A percentile compares a stretch with the other conserved stretches of the same genome.
phyloP scores from a whole-genome alignment of 139 green algal genomes.

The Spirogloea muscicola region DNA sequence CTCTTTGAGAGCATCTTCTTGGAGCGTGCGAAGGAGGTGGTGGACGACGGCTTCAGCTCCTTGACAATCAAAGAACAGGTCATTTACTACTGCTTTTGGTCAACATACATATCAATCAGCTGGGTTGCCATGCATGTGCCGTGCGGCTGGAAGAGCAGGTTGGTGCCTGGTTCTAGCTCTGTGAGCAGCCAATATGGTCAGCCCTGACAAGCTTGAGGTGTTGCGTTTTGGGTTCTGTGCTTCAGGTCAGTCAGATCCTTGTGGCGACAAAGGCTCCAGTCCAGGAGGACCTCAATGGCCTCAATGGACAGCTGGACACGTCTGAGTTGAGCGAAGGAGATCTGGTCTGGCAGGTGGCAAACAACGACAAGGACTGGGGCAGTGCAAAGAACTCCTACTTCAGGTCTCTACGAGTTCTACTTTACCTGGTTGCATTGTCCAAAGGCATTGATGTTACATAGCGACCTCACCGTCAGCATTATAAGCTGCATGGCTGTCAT shows the following conservation, averaged over 20 bases:
- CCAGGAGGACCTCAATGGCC: no score
- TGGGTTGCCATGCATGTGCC: background rate
- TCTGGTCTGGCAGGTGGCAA: background rate
- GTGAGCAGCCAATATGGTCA: background rate
- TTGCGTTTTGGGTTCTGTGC: no score
- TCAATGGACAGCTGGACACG: no score
- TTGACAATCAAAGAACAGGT: conserved; percentile 52
- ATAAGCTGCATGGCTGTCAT: no score
- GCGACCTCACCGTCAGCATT: no score
- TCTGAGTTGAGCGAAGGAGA: conserved; percentile 16
- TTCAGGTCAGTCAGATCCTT: no score
- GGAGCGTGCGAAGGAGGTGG: conserved; percentile 56
- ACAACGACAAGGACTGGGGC: conserved; percentile 2
- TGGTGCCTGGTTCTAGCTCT: background rate
- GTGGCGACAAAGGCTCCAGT: no score
- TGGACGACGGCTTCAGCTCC: conserved; percentile 53
- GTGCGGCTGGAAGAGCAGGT: background rate
- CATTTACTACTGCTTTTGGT: conserved; percentile 47
- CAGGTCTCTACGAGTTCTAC: no score
- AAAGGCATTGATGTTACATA: no score
- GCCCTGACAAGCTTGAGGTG: background rate
- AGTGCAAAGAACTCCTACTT: conserved; percentile 15
- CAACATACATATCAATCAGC: conserved; percentile 5
- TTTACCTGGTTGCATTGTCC: no score
- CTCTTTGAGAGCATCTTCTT: conserved; percentile 70